Evolutionary conservation across 2,329 filamentous ascomycete genomes (phyloP), one percentile per base, ranked within the genome.

Genomic region (Neopestalotiopsis rosae): DNA sequence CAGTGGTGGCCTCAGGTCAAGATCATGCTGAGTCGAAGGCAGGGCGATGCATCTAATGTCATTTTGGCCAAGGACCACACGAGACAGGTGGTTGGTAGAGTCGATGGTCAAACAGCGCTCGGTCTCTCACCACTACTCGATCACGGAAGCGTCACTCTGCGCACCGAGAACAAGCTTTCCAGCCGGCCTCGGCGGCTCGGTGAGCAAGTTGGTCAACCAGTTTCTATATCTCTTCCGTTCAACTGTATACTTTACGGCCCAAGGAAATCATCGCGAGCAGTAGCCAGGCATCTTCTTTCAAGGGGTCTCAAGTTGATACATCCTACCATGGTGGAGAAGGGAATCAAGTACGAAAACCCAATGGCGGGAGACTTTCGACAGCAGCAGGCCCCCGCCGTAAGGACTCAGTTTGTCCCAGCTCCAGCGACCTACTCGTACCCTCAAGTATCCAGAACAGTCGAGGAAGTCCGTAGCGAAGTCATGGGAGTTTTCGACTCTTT

Each of bases 401-500:
- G 45, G 17, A 4, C 65, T 7, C 65, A 67, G 32, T 61, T 67
- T 30, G 34, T 67, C 14, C 78, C 68, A 70, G 40, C 59, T 5
- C 58, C 61, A 30, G 61, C 71, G 58, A 17, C 74, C 28, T 67
- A 73, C 7, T 67, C 75, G 45, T 42, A 45, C n/a, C 75, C 79
- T 5, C 70, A 81, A 2, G 79, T 81, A 49, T 80, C 78, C 62
- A 88, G 94, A 40, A 95, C 93, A 0, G 90, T 91, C 0, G 95
- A 98, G 74, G 94, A 98, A 80, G 92, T 97, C 69, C 91, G 92
- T 10, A 91, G 90, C 71, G 94, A 97, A 68, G 92, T 97, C 28
- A 88, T 94, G 79, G 90, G 90, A 57, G 93, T 98, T 77, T 97
- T 99, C 75, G 94, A 98, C 81, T 92, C 91, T 7, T 88, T 98